These are phyloP conservation scores for Bifiguratus adelaidae DNA, from an alignment of 192 early-diverging fungal species.

Conservation along the genomic window DNA sequence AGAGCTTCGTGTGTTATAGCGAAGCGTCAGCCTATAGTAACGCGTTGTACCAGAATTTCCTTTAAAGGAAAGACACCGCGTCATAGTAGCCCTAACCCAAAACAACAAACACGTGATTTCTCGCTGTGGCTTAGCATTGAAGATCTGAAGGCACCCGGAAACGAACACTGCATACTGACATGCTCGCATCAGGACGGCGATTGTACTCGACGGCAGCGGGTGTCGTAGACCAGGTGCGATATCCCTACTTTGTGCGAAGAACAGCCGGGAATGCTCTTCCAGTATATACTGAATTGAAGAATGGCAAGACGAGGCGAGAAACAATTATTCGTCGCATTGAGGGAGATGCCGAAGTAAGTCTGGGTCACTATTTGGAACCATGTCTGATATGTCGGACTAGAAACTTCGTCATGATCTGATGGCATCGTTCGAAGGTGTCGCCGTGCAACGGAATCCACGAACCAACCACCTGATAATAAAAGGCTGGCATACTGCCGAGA, in stretches of 20 bases:
- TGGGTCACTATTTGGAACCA: neutral
- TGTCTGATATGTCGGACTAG: neutral
- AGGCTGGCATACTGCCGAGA: conserved; percentile 29
- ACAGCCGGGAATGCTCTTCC: conserved; percentile 49
- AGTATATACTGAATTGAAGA: conserved; percentile 59
- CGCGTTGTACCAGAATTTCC: too few species aligned
- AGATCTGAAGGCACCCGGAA: too few species aligned
- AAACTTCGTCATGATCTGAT: conserved; percentile 10
- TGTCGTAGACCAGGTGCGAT: too few species aligned
- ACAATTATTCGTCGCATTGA: conserved; percentile 63
- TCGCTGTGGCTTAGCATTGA: too few species aligned
- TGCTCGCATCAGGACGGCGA: too few species aligned
- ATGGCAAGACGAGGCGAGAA: conserved; percentile 48
- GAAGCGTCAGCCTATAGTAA: too few species aligned
- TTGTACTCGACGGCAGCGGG: conserved; percentile 15
- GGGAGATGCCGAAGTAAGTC: conserved; percentile 45
- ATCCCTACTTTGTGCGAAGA: conserved; percentile 51
- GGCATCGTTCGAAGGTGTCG: conserved; percentile 13
- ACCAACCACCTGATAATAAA: conserved; percentile 45
- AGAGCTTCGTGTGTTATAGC: too few species aligned
- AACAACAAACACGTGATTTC: too few species aligned
- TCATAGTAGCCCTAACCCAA: too few species aligned
- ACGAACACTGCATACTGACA: too few species aligned
- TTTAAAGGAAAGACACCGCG: too few species aligned
- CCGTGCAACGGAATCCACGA: conserved; percentile 13